Base-by-base conservation (phyloP, 2,329 filamentous ascomycete species). In the Beauveria scarabaeidicola region DNA sequence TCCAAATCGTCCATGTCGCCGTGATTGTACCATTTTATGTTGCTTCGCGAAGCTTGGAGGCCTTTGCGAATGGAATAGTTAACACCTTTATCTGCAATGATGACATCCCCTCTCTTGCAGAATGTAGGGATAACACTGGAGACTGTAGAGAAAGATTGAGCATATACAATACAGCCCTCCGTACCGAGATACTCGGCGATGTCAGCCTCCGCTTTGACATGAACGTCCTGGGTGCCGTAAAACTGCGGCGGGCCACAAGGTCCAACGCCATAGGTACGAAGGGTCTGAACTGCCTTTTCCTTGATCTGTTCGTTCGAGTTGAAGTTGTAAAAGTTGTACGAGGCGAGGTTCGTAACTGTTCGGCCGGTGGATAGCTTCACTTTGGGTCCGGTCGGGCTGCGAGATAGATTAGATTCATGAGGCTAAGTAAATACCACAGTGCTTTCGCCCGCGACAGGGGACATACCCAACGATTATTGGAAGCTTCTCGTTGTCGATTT, bases 251-350 rank as follows among this genome's bases (percentile, higher is more conserved):
- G 94, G 21, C 94, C 94, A 71, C 94, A 99, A 60, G 94, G 93
- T 9, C 94, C 95, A 44, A 99, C 95, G 60, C 94, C 94, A 68
- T 99, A 99, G 21, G 90, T 96, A 62, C 93, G 89, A 43, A 99
- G 82, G 0, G 92, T 95, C 72, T 93, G 88, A 63, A 99, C 91
- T 1, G 93, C 94, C 73, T 96, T 95, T 67, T 97, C 91, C 70
- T 96, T 96, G 68, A 99, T 86, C 40, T 87, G 83, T 63, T 97
- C 93, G 71, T 96, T 97, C 57, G 85, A 85, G 64, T 95, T 90
- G 73, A 99, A 91, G 77, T 99, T 97, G 80, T 96, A 97, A 74
- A 94, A 96, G 74, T 99, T 99, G 77, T 91, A 94, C 1, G 90
- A 95, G 41, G 91, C 93, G 64, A 99, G 86, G 71, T 99, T 99